A percentile compares a stretch with the other conserved stretches of the same genome.
Conservation (phyloP, 495 filamentous ascomycete genomes). For the Hypoxylon trugodes region DNA sequence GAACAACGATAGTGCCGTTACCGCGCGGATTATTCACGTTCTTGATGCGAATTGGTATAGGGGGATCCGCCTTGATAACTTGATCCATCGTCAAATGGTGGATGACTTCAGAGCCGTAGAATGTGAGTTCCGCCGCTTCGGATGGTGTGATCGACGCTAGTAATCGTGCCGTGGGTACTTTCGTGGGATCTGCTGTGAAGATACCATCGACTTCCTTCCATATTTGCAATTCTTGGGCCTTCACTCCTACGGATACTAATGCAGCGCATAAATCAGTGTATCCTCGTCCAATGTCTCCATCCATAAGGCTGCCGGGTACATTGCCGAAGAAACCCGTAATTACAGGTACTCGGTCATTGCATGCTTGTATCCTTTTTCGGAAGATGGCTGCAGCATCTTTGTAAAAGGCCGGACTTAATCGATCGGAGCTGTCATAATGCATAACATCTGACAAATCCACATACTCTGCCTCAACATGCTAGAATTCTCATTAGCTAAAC, state of each 20-base stretch:
- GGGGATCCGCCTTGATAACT: conserved; percentile 82
- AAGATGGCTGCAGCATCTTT: conserved; percentile 69
- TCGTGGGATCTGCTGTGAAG: conserved; percentile 86
- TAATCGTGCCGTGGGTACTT: conserved; percentile 84
- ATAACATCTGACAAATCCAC: conserved; percentile 84
- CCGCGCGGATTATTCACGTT: conserved; percentile 95
- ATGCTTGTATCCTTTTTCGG: conserved; percentile 71
- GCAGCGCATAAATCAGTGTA: conserved; percentile 93
- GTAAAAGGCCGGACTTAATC: conserved; percentile 85
- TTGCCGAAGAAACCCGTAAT: conserved; percentile 89
- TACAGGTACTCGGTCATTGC: conserved; percentile 75
- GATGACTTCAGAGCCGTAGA: conserved; percentile 95
- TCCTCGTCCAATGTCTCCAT: conserved; percentile 80
- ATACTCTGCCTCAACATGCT: conserved; percentile 82
- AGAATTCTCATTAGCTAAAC: conserved; percentile 17
- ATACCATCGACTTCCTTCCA: conserved; percentile 96
- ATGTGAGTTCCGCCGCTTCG: conserved; percentile 90
- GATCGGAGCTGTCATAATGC: conserved; percentile 65
- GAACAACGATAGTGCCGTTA: conserved; percentile 85
- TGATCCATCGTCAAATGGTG: conserved; percentile 99
- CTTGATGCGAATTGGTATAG: conserved; percentile 95
- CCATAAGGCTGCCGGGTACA: conserved; percentile 80
- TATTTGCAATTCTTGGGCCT: conserved; percentile 83
- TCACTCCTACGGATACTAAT: conserved; percentile 78
- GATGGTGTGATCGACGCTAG: conserved; percentile 81